Evolutionary conservation across 1,139 yeast species (phyloP).

Genomic region (Sugiyamaella paludigena): DNA sequence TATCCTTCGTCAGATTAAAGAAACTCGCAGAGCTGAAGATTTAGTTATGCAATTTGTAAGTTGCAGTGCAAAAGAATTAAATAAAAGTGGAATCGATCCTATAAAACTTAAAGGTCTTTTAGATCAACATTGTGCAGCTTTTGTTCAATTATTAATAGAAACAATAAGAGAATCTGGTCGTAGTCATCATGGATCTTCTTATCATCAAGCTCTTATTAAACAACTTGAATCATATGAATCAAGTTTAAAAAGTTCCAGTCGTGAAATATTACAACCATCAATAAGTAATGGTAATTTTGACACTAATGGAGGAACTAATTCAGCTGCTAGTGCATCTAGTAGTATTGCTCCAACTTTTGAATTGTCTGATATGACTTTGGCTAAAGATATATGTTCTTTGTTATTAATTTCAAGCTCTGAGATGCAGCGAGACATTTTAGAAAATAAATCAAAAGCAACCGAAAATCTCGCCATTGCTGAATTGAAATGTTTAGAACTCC

Average conservation of each 20-base stretch:
- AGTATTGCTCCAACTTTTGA: slow-evolving; percentile 29
- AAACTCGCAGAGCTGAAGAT: slow-evolving; percentile 56
- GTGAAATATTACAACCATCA: slow-evolving; percentile 27
- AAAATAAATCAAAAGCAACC: slow-evolving; percentile 43
- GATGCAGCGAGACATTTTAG: slow-evolving; percentile 29
- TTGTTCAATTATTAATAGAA: slow-evolving; percentile 54
- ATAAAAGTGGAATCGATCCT: slow-evolving; percentile 47
- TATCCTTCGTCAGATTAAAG: slow-evolving; percentile 40
- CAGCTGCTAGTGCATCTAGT: neutral
- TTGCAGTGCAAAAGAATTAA: slow-evolving; percentile 61
- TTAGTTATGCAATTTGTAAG: slow-evolving; percentile 64
- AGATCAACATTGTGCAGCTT: slow-evolving; percentile 55
- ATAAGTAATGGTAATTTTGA: slow-evolving; percentile 1
- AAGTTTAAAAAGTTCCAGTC: slow-evolving; percentile 39
- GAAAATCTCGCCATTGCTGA: slow-evolving; percentile 49
- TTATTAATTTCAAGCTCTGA: slow-evolving; percentile 29
- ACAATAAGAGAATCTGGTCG: slow-evolving; percentile 42
- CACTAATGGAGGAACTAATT: neutral
- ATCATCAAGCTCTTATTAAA: slow-evolving; percentile 26
- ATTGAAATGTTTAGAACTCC: slow-evolving; percentile 42
- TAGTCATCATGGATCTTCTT: slow-evolving; percentile 28
- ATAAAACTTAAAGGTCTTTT: slow-evolving; percentile 48
- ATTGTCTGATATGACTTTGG: slow-evolving; percentile 31
- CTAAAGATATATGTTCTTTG: slow-evolving; percentile 25
- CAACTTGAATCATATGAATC: slow-evolving; percentile 36